Evolutionary conservation across 306 rosid species (phyloP).

Genomic region (Quercus bicolor): DNA sequence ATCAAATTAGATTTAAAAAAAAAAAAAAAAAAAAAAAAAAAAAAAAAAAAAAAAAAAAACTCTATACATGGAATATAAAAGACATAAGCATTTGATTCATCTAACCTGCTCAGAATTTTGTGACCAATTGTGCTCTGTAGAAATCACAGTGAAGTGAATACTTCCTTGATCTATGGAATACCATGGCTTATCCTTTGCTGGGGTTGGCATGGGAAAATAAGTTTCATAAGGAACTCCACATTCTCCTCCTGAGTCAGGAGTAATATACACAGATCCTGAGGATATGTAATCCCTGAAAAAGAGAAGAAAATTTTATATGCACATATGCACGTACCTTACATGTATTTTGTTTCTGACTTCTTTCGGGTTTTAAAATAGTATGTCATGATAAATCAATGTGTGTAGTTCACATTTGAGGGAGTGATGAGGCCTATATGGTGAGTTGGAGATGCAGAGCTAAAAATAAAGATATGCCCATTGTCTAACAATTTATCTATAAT

Average conservation of each 20-base stretch:
- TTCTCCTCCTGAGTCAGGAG: conserved; percentile 94
- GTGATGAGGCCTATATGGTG: too few relatives aligned
- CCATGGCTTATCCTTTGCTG: conserved; percentile 83
- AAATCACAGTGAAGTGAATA: conserved; percentile 72
- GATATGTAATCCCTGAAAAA: conserved; percentile 55
- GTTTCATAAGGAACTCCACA: conserved; percentile 88
- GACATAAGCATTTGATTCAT: background rate
- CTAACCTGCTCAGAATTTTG: conserved; percentile 65
- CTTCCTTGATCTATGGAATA: conserved; percentile 79
- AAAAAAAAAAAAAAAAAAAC: background rate
- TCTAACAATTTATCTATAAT: too few relatives aligned
- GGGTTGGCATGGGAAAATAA: conserved; percentile 78
- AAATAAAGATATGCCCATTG: too few relatives aligned
- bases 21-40: background rate
- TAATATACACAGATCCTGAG: conserved; percentile 51
- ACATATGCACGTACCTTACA: too few relatives aligned
- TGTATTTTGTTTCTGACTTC: background rate
- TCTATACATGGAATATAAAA: background rate
- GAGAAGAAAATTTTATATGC: background rate
- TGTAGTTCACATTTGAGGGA: too few relatives aligned
- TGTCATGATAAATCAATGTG: too few relatives aligned
- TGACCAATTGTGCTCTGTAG: conserved; percentile 81
- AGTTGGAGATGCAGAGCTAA: too few relatives aligned
- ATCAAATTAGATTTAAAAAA: conserved; percentile 2
- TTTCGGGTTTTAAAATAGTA: too few relatives aligned